These are phyloP conservation scores for Plectosphaerella sp. DNA, from an alignment of 2,329 filamentous ascomycete genomes.

Conservation along the genomic window DNA sequence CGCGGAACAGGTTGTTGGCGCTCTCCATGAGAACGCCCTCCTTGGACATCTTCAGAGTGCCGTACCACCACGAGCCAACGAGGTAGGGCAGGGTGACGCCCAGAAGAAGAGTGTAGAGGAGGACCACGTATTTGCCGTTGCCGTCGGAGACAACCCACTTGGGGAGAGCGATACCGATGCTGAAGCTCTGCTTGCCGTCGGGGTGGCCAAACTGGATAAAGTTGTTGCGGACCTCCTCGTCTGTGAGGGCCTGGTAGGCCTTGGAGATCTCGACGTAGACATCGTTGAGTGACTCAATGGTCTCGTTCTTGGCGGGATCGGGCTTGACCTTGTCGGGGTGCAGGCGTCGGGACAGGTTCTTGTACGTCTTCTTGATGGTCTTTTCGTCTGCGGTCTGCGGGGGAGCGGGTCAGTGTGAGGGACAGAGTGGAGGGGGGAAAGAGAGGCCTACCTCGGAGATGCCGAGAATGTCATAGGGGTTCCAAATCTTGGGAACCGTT, in stretches of 20 bases:
- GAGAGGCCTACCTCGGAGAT: conserved; percentile 62
- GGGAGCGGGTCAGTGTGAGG: conserved; percentile 4
- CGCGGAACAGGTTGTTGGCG: conserved; percentile 89
- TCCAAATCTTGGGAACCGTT: conserved; percentile 76
- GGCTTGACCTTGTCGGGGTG: conserved; percentile 92
- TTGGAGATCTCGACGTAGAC: conserved; percentile 94
- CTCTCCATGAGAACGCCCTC: conserved; percentile 91
- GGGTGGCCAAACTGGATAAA: conserved; percentile 94
- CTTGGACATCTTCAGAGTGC: conserved; percentile 86
- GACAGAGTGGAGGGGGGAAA: background rate
- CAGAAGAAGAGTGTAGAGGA: conserved; percentile 83
- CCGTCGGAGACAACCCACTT: conserved; percentile 90
- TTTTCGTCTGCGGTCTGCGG: conserved; percentile 70
- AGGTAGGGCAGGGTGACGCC: conserved; percentile 88
- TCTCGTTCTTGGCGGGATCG: conserved; percentile 84
- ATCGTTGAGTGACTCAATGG: conserved; percentile 75
- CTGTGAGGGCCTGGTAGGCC: conserved; percentile 95
- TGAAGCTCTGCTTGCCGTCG: conserved; percentile 96
- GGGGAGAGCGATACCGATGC: conserved; percentile 93
- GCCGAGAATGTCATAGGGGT: conserved; percentile 92
- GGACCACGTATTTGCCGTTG: conserved; percentile 90
- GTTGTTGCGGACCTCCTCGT: conserved; percentile 96
- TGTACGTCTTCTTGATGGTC: conserved; percentile 89
- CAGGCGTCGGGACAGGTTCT: conserved; percentile 75
- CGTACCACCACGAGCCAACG: conserved; percentile 98